Evolutionary conservation across 352 stramenopile species (phyloP).

Genomic region (Phytopythium oedochilum): DNA sequence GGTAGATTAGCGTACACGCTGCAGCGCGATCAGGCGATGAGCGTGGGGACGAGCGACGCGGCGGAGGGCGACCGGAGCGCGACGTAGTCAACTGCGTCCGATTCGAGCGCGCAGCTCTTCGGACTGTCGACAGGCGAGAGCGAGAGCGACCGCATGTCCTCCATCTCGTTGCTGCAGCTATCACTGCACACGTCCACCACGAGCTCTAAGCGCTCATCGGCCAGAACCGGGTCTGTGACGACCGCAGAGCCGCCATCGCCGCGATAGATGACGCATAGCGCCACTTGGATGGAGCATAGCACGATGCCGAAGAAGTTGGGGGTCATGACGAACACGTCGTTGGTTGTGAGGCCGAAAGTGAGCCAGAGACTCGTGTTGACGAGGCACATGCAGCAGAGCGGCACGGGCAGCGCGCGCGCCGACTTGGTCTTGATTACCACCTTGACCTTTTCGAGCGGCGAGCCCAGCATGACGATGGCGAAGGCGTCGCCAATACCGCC

Average conservation of each 20-base stretch:
- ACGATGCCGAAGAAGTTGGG: slow-evolving; percentile 25
- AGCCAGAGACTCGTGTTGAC: slow-evolving; percentile 25
- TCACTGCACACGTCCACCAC: slow-evolving; percentile 3
- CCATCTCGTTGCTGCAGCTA: neutral
- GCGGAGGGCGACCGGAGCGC: neutral
- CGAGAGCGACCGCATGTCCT: slow-evolving; percentile 9
- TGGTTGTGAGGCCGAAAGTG: slow-evolving; percentile 13
- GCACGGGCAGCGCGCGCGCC: slow-evolving; percentile 20
- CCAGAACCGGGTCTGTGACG: slow-evolving; percentile 7
- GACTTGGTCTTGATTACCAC: slow-evolving; percentile 27
- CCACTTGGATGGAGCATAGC: slow-evolving; percentile 19
- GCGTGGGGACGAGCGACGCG: neutral
- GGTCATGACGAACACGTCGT: slow-evolving; percentile 24
- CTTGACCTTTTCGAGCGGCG: slow-evolving; percentile 25
- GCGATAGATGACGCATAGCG: slow-evolving; percentile 24
- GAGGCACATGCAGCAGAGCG: slow-evolving; percentile 20
- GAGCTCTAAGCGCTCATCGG: slow-evolving; percentile 12
- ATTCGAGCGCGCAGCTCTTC: slow-evolving; percentile 8
- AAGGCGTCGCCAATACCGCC: slow-evolving; percentile 15
- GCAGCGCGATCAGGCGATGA: neutral
- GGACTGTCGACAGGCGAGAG: neutral
- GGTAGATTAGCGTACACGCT: neutral
- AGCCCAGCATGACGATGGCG: slow-evolving; percentile 25
- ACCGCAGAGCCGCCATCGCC: neutral
- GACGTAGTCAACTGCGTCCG: neutral